A percentile compares a stretch with the other conserved stretches of the same genome.
phyloP scores from a whole-genome alignment of 176 grass and related monocot genomes.

The Carex littledalei region DNA sequence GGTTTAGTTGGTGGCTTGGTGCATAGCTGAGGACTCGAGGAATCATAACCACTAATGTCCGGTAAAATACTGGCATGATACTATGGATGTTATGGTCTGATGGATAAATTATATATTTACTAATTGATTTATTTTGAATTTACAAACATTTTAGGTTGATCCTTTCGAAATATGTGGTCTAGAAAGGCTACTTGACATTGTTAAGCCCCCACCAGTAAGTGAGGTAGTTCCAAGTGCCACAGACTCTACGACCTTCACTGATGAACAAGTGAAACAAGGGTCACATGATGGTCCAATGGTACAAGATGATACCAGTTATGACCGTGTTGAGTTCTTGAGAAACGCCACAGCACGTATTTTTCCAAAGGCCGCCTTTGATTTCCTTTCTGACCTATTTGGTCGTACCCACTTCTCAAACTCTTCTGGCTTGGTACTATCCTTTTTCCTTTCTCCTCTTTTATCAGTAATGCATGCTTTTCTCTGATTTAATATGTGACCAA shows the following conservation, averaged over 20 bases:
- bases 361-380: slow-evolving; percentile 49
- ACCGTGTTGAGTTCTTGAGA: slow-evolving; percentile 38
- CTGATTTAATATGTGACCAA: background rate
- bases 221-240: slow-evolving; percentile 31
- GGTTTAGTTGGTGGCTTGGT: background rate
- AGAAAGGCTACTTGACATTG: slow-evolving; percentile 53
- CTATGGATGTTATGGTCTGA: background rate
- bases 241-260: background rate
- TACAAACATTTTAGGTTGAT: slow-evolving; percentile 52
- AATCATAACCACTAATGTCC: background rate
- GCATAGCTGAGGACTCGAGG: no score
- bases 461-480: background rate
- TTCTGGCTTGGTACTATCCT: slow-evolving; percentile 44
- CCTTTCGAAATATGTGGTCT: slow-evolving; percentile 82
- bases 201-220: slow-evolving; percentile 27
- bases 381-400: slow-evolving; percentile 67
- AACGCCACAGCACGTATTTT: slow-evolving; percentile 51
- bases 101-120: background rate
- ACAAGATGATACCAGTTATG: slow-evolving; percentile 50
- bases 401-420: slow-evolving; percentile 26
- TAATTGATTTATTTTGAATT: background rate
- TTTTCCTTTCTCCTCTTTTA: slow-evolving; percentile 5
- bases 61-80: background rate
- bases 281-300: slow-evolving; percentile 35
- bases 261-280: slow-evolving; percentile 46